phyloP scores from a whole-genome alignment of 192 early-diverging fungal genomes.

The Coemansia sp. region DNA sequence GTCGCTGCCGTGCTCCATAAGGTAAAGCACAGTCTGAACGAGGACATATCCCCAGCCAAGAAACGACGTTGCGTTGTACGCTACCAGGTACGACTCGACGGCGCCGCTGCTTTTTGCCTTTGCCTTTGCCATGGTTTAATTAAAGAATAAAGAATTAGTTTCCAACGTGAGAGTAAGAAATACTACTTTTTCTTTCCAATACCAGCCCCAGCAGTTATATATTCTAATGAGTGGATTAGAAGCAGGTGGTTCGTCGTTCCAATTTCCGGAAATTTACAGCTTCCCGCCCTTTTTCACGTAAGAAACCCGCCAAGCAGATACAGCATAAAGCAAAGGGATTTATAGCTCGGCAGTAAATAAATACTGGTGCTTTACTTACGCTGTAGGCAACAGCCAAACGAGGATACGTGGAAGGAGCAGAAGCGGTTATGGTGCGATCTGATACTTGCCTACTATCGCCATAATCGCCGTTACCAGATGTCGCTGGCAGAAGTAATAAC shows the following conservation, averaged over 20 bases:
- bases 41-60: conserved; percentile 81
- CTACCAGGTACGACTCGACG: conserved; percentile 66
- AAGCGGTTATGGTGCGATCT: conserved; percentile 74
- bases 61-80: conserved; percentile 82
- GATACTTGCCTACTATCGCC: conserved; percentile 68
- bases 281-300: conserved; percentile 95
- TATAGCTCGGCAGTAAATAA: no score
- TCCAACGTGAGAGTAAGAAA: no score
- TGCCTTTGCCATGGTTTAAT: not conserved
- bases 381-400: conserved; percentile 72
- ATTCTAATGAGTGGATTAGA: no score
- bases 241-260: conserved; percentile 39
- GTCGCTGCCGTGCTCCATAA: conserved; percentile 57
- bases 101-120: conserved; percentile 19
- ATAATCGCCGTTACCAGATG: conserved; percentile 62
- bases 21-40: conserved; percentile 52
- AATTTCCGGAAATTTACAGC: conserved; percentile 79
- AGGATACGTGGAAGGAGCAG: conserved; percentile 81
- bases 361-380: no score
- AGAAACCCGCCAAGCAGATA: conserved; percentile 13
- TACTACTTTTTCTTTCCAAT: no score
- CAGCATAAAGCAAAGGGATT: no score
- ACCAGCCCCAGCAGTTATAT: no score
- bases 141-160: not conserved
- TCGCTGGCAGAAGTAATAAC: conserved; percentile 59